Evolutionary conservation across 495 filamentous ascomycete genomes (phyloP), one percentile per base, ranked within the genome.

Genomic region (Tuber umbilicatum): DNA sequence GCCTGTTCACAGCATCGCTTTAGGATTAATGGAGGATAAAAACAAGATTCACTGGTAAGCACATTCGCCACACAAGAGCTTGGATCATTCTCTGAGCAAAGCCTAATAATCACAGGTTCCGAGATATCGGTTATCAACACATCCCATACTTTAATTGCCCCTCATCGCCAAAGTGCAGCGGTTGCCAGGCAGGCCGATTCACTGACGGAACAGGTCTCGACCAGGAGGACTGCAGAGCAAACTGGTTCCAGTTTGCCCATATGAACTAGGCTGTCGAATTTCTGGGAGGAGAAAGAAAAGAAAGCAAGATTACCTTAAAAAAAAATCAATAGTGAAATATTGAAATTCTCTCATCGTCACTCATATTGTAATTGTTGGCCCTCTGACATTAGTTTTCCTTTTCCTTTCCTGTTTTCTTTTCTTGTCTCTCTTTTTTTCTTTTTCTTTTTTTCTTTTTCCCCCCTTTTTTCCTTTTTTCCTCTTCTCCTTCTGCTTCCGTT

Each of bases 101-200:
- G 0, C 2, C 27, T 74, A 41, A 78, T 31, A 73, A 19, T 73
- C 64, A 38, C 74, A 97, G 94, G 94, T 99, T 99, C 90, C 93
- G 94, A 55, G 96, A 99, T 83, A 97, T 99, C 77, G 96, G 96
- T 73, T 99, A 99, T 84, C 93, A 96, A 79, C 96, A 99, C 81
- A 96, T 98, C 69, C 96, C 96, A 39, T 99, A 95, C 86, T 96
- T 94, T 87, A 98, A 98, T 84, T 99, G 96, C 83, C 96, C 96
- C 73, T 97, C 95, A 84, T 94, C 91, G 31, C 93, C 93, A 42
- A 97, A 98, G 83, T 99, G 96, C 83, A 90, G 88, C 74, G 93
- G 94, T 77, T 99, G 96, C 83, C 87, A 89, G 19, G 89, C 93
- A 0, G 96, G 94, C 55, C 87, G 90, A 43, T 91, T 97, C 79